Conservation (phyloP, 179 eudicot genomes). For the Spergularia azorica region DNA sequence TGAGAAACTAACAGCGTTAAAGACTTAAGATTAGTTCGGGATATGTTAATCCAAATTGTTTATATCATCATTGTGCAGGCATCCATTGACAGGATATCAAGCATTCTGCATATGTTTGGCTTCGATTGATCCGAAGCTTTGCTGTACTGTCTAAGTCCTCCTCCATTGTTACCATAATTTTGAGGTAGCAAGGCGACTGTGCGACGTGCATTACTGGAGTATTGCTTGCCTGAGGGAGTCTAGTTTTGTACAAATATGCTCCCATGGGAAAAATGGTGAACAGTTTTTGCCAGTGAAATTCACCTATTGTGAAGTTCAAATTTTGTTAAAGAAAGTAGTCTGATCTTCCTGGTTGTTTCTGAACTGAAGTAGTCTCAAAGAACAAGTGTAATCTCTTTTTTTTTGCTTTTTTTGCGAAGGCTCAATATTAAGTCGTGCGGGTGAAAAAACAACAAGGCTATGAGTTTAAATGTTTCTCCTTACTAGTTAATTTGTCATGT, state of each 20-base stretch:
- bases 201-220: background rate
- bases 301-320: slow-evolving; percentile 21
- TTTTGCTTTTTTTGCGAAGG: too few relatives aligned
- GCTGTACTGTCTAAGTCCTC: slow-evolving; percentile 59
- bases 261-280: background rate
- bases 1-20: background rate
- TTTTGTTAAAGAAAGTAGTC: background rate
- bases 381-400: too few relatives aligned
- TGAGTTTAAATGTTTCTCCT: too few relatives aligned
- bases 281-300: slow-evolving; percentile 10
- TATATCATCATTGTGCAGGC: slow-evolving; percentile 42
- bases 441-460: too few relatives aligned
- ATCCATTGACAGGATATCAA: slow-evolving; percentile 88
- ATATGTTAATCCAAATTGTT: background rate
- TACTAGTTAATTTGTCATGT: too few relatives aligned
- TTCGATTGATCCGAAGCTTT: slow-evolving; percentile 85
- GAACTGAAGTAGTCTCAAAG: background rate
- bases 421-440: too few relatives aligned
- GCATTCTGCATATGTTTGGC: slow-evolving; percentile 95
- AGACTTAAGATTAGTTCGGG: background rate
- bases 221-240: background rate
- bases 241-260: background rate
- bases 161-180: background rate
- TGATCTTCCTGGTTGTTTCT: background rate
- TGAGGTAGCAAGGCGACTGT: background rate